These are phyloP conservation scores for Blastocrithidia nonstop DNA, from an alignment of 208 protist genomes.

Conservation along the genomic window DNA sequence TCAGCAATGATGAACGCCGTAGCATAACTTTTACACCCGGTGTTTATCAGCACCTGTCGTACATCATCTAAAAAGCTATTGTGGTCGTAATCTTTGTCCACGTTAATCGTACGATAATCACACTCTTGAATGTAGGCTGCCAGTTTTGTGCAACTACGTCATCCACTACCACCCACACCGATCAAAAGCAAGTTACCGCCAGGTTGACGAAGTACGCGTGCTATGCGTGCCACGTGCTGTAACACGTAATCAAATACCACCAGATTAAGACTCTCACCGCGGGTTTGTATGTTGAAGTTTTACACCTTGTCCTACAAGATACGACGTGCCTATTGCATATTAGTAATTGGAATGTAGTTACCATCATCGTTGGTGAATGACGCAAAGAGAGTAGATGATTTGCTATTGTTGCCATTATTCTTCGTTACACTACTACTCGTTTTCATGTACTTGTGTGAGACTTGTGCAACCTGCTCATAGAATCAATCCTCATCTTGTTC, in stretches of 20 bases:
- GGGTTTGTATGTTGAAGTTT: conserved; percentile 71
- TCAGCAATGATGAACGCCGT: conserved; percentile 94
- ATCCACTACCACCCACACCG: conserved; percentile 93
- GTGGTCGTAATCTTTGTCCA: conserved; percentile 90
- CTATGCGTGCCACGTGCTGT: conserved; percentile 92
- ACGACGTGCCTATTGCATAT: conserved; percentile 49
- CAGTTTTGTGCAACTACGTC: conserved; percentile 88
- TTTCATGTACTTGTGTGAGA: conserved; percentile 75
- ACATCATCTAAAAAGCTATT: conserved; percentile 94
- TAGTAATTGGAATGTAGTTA: conserved; percentile 78
- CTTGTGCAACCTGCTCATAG: conserved; percentile 41
- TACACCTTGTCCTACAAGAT: conserved; percentile 80
- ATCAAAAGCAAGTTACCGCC: conserved; percentile 91
- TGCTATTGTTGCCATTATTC: background rate
- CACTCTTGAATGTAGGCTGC: conserved; percentile 89
- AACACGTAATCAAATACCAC: conserved; percentile 94
- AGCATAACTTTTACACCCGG: conserved; percentile 85
- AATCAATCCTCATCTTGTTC: conserved; percentile 88
- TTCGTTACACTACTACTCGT: conserved; percentile 12
- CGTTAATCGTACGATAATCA: conserved; percentile 85
- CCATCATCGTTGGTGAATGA: conserved; percentile 74
- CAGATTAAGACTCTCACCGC: conserved; percentile 76
- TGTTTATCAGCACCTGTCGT: conserved; percentile 75
- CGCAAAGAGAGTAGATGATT: conserved; percentile 47
- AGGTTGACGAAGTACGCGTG: conserved; percentile 91